Conservation (phyloP, 352 stramenopile genomes). For the Globisporangium takayamanum region DNA sequence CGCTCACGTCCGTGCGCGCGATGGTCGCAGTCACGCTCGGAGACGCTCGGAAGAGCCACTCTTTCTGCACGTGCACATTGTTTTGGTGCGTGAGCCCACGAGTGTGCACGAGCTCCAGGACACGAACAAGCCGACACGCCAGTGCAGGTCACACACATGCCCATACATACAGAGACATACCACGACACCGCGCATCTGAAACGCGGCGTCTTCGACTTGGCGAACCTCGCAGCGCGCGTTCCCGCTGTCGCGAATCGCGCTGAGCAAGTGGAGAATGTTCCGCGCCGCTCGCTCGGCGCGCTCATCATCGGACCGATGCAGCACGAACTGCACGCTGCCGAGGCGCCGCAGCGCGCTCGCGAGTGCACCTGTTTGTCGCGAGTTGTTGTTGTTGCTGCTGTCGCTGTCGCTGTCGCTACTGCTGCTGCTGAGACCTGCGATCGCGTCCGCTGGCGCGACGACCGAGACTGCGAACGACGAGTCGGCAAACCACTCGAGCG, state of each 20-base stretch:
- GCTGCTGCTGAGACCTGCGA: background rate
- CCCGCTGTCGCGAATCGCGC: constrained; percentile 17
- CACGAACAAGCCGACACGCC: too few relatives aligned
- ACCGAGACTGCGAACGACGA: constrained; percentile 22
- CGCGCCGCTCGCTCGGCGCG: constrained; percentile 10
- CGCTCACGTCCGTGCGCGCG: background rate
- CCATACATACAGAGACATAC: constrained; percentile 15
- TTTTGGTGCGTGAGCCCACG: constrained; percentile 1
- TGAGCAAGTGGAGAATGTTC: constrained; percentile 23
- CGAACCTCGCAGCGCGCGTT: constrained; percentile 20
- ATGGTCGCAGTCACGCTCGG: constrained; percentile 7
- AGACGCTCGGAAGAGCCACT: constrained; percentile 25
- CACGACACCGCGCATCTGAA: constrained; percentile 28
- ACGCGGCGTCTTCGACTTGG: constrained; percentile 23
- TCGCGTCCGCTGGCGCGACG: constrained; percentile 14
- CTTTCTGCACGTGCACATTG: constrained; percentile 22
- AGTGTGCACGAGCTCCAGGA: too few relatives aligned
- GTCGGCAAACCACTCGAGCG: constrained; percentile 10
- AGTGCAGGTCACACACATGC: background rate
- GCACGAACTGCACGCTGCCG: constrained; percentile 23
- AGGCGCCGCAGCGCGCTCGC: constrained; percentile 8
- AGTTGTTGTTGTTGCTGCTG: too few relatives aligned
- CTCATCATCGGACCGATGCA: constrained; percentile 37
- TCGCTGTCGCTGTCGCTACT: background rate
- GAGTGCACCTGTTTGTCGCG: constrained; percentile 1